These are phyloP conservation scores for Tricholoma flavovirens DNA, from an alignment of 768 basidiomycete species.

Conservation along the genomic window DNA sequence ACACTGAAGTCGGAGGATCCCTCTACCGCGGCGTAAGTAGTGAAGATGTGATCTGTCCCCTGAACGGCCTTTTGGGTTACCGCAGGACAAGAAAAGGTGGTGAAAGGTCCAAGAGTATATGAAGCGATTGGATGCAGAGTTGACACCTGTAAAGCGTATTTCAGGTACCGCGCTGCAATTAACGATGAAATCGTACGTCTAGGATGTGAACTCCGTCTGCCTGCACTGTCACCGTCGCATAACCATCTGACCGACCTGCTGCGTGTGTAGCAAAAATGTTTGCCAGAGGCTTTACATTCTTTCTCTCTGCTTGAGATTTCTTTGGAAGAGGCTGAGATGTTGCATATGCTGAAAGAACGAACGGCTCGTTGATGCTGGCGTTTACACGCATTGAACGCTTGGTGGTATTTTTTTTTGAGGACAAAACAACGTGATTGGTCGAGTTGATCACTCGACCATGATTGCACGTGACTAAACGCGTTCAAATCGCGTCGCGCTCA, in stretches of 20 bases:
- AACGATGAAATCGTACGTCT: constrained; percentile 45
- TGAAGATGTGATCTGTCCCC: constrained; percentile 31
- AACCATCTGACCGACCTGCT: constrained; percentile 39
- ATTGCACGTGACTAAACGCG: constrained; percentile 10
- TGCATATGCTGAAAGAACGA: constrained; percentile 32
- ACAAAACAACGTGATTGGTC: constrained; percentile 5
- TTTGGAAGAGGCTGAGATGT: constrained; percentile 24
- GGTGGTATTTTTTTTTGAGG: constrained; percentile 12
- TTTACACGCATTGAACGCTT: constrained; percentile 13
- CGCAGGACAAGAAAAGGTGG: constrained; percentile 54
- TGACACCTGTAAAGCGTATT: constrained; percentile 37
- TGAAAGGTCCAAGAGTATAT: constrained; percentile 64
- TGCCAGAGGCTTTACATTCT: constrained; percentile 10
- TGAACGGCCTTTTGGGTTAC: constrained; percentile 34
- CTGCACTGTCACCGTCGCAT: constrained; percentile 64
- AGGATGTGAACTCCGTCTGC: constrained; percentile 72
- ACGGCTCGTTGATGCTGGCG: constrained; percentile 30
- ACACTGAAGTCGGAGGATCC: constrained; percentile 38
- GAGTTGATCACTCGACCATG: no score
- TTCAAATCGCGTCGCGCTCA: constrained; percentile 6
- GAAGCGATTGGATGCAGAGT: constrained; percentile 62
- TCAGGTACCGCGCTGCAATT: not conserved
- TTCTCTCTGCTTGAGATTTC: constrained; percentile 12
- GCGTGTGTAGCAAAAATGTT: constrained; percentile 32
- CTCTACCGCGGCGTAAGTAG: constrained; percentile 52